Conservation (phyloP, 2,329 filamentous ascomycete species). For the Scytalidium sp. region DNA sequence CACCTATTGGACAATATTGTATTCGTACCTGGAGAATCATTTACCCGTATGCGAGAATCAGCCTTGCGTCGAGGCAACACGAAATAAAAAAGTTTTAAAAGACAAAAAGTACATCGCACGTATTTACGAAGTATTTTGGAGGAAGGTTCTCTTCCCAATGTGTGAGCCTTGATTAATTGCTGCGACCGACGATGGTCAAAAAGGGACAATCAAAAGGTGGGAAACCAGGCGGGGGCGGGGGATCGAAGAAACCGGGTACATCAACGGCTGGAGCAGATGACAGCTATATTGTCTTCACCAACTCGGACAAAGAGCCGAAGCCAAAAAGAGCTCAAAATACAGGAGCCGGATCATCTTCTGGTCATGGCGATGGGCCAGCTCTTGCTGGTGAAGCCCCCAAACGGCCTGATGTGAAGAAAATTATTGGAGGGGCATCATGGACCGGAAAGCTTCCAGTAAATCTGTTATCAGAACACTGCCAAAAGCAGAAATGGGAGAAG, state of each 20-base stretch:
- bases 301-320: constrained; percentile 50
- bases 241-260: constrained; percentile 22
- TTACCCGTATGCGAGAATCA: not conserved
- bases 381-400: constrained; percentile 27
- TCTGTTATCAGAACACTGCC: constrained; percentile 88
- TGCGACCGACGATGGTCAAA: constrained; percentile 28
- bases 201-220: constrained; percentile 29
- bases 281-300: constrained; percentile 55
- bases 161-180: not conserved
- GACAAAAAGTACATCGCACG: too few species aligned
- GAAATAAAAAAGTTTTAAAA: not conserved
- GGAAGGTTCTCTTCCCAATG: too few species aligned
- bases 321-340: constrained; percentile 19
- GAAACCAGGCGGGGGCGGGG: constrained; percentile 26
- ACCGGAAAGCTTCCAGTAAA: constrained; percentile 96
- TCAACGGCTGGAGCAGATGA: constrained; percentile 36
- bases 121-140: too few species aligned
- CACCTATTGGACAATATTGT: not conserved
- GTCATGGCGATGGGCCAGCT: constrained; percentile 18
- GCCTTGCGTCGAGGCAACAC: not conserved
- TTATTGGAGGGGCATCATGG: constrained; percentile 95
- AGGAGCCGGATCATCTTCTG: constrained; percentile 10
- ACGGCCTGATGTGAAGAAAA: constrained; percentile 65
- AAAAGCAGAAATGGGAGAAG: constrained; percentile 93
- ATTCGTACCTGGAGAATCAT: not conserved